A percentile compares a stretch with the other conserved stretches of the same genome.
These are phyloP conservation scores for Epichloe typhina DNA, from an alignment of 2,329 filamentous ascomycete genomes.

Conservation along the genomic window DNA sequence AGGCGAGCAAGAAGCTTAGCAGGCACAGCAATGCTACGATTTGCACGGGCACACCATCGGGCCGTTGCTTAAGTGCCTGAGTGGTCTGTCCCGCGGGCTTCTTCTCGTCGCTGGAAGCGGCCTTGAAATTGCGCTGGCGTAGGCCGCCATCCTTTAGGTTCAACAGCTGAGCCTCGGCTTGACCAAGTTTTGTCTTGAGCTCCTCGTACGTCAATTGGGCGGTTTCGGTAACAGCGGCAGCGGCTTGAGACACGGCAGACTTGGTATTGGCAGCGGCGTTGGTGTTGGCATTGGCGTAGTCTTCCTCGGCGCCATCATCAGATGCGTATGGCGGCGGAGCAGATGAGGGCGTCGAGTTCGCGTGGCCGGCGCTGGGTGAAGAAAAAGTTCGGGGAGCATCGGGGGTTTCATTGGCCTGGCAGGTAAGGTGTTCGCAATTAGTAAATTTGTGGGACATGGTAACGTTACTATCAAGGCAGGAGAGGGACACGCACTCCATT, in stretches of 20 bases:
- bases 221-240: conserved; percentile 34
- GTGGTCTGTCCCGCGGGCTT: conserved; percentile 33
- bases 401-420: conserved; percentile 27
- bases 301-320: conserved; percentile 19
- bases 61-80: conserved; percentile 41
- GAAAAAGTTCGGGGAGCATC: conserved; percentile 31
- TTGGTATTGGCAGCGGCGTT: conserved; percentile 14
- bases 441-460: not conserved
- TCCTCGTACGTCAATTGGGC: conserved; percentile 39
- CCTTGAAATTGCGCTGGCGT: conserved; percentile 62
- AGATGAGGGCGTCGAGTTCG: conserved; percentile 17
- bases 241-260: conserved; percentile 23
- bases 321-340: conserved; percentile 23
- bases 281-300: conserved; percentile 9
- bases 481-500: conserved; percentile 26
- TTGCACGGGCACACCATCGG: conserved; percentile 74
- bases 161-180: conserved; percentile 62
- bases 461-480: not conserved
- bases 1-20: conserved; percentile 83
- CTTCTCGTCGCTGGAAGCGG: conserved; percentile 35
- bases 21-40: conserved; percentile 75
- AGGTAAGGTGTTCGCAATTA: not conserved
- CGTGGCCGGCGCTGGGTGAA: conserved; percentile 25
- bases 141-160: conserved; percentile 60
- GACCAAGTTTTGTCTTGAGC: conserved; percentile 57